Conservation (phyloP, 176 grass and related monocot species). For the Otatea glauca region DNA sequence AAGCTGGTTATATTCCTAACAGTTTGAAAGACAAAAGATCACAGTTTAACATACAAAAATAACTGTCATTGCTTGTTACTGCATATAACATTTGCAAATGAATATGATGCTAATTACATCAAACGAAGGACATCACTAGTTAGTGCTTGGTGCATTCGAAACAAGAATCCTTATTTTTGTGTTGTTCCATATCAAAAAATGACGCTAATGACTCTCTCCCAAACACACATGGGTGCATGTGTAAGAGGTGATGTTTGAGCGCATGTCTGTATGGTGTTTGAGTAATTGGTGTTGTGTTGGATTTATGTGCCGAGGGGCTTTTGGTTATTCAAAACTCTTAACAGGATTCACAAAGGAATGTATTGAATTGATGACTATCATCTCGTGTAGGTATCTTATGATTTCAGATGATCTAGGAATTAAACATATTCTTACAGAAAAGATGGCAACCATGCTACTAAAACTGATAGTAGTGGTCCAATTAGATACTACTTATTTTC, state of each 20-base stretch:
- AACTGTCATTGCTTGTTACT: too few relatives aligned
- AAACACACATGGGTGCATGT: not conserved
- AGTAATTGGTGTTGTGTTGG: not conserved
- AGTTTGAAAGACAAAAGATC: too few relatives aligned
- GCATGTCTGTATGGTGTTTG: slow-evolving; percentile 35
- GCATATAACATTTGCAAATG: too few relatives aligned
- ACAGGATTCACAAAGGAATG: not conserved
- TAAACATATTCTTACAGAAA: slow-evolving; percentile 11
- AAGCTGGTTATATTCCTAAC: too few relatives aligned
- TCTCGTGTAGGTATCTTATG: not conserved
- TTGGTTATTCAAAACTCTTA: too few relatives aligned
- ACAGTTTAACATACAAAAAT: too few relatives aligned
- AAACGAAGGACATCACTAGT: too few relatives aligned
- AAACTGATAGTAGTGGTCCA: not conserved
- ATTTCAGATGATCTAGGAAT: not conserved
- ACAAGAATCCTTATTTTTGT: slow-evolving; percentile 1
- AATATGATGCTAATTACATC: too few relatives aligned
- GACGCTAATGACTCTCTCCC: not conserved
- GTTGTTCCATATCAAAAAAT: slow-evolving; percentile 2
- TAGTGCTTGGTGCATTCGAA: too few relatives aligned
- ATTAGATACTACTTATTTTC: not conserved
- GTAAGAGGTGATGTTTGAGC: slow-evolving; percentile 1
- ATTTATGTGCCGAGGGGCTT: too few relatives aligned
- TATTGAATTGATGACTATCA: not conserved
- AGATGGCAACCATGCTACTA: not conserved